Base-by-base conservation (phyloP, 441 rosid species). In the Jatropha multifida region DNA sequence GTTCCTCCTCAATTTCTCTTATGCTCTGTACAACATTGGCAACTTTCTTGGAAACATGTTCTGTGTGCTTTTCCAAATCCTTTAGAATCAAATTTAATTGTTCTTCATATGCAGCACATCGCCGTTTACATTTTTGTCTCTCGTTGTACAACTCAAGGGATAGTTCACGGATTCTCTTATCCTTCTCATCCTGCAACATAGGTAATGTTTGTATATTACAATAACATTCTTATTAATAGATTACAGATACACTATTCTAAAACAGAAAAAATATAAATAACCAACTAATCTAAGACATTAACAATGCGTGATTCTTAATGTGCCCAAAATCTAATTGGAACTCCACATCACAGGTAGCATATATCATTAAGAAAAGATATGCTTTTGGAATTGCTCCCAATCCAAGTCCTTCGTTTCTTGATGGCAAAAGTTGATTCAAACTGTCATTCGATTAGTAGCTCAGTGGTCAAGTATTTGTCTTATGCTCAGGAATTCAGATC, bases 1-100 rank as follows among this genome's bases (percentile, higher is more conserved):
- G 69, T 59, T 72, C 74, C 65, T 78, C 74, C 32, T 32, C 32
- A 52, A 78, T 73, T 62, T 73, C 80, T 68, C 69, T 73, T 13
- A 72, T 72, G 41, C 76, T 75, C 79, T 71, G 59, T 14, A 75
- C 76, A 51, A 67, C 37, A 72, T 75, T 71, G 37, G 38, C 69
- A 20, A 71, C 74, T 72, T 75, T 72, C 38, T 52, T 79, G 6
- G 79, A 75, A 18, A 75, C 64, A 49, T 72, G 79, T 38, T 72
- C 74, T 14, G 77, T 61, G 74, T 67, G 82, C 32, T 71, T 60
- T 26, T 71, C 76, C 55, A 79, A 27, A 71, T 71, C 74, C 46
- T 72, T 68, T 32, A 71, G 51, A 51, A 71, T 75, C 65, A 20
- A n/a, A 68, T 71, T 79, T 52, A 55, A 56, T 27, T 81, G 81